Evolutionary conservation across 1,139 yeast species (phyloP).

Genomic region (Yamadazyma dushanensis): DNA sequence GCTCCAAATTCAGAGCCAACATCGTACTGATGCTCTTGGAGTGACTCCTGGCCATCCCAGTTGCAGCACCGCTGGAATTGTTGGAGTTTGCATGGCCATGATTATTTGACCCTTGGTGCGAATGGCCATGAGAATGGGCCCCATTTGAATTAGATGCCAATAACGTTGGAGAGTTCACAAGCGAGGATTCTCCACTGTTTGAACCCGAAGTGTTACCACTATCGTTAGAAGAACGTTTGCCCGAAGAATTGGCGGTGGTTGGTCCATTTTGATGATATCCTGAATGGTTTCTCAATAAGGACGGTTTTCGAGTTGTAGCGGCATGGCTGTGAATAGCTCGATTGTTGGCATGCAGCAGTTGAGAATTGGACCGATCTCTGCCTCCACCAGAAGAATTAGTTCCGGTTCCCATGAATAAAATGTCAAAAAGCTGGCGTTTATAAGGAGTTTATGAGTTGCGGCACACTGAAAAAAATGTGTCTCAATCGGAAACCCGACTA

Average conservation of each 20-base stretch:
- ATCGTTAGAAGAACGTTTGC: constrained; percentile 8
- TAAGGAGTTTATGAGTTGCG: background rate
- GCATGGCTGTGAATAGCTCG: constrained; percentile 13
- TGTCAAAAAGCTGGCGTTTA: background rate
- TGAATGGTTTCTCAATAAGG: constrained; percentile 23
- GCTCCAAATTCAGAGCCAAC: constrained; percentile 21
- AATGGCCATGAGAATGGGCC: background rate
- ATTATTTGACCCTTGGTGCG: background rate
- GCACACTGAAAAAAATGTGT: background rate
- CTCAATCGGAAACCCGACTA: background rate
- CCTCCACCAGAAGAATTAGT: constrained; percentile 1
- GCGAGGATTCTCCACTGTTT: constrained; percentile 12
- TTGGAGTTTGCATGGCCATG: constrained; percentile 2
- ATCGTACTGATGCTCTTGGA: constrained; percentile 16
- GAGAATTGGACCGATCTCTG: constrained; percentile 11
- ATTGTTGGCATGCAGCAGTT: constrained; percentile 7
- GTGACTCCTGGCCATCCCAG: constrained; percentile 9
- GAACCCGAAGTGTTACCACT: constrained; percentile 12
- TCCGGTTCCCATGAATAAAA: constrained; percentile 1
- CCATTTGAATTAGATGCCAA: constrained; percentile 6
- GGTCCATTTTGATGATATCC: constrained; percentile 9
- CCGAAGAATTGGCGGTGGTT: constrained; percentile 5
- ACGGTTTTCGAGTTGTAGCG: constrained; percentile 19
- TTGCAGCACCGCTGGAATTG: background rate
- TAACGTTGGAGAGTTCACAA: constrained; percentile 14